Evolutionary conservation across 257 asterid genomes (phyloP).

Genomic region (Ajuga chamaepitys): DNA sequence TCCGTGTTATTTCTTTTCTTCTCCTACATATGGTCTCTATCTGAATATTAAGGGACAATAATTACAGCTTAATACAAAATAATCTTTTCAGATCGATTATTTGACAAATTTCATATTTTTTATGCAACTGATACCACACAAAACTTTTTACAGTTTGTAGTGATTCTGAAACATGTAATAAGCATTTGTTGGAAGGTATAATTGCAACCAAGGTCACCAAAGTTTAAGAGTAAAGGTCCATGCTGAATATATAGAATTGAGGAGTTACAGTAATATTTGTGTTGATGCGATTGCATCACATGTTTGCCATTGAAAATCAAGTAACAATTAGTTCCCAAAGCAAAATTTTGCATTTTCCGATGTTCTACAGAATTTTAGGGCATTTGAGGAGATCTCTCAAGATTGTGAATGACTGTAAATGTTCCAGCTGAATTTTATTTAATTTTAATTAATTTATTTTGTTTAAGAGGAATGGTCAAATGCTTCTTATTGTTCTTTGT

Average conservation of each 20-base stretch:
- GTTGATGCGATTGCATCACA: not conserved
- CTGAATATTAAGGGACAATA: not conserved
- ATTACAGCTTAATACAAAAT: not conserved
- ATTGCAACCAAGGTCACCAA: not conserved
- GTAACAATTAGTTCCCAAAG: not conserved
- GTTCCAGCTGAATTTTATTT: not conserved
- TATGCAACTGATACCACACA: not conserved
- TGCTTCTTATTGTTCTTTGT: not conserved
- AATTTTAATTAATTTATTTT: not conserved
- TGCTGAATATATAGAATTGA: not conserved
- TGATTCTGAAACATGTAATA: not conserved
- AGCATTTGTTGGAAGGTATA: not conserved
- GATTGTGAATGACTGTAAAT: not conserved
- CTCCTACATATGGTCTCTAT: not conserved
- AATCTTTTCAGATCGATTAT: not conserved
- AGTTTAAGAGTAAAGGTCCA: not conserved
- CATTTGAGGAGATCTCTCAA: not conserved
- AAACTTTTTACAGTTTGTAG: not conserved
- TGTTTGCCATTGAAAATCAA: not conserved
- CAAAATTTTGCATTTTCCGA: not conserved
- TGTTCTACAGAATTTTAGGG: not conserved
- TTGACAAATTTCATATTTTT: not conserved
- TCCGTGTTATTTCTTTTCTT: conserved; percentile 3
- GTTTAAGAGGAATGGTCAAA: not conserved
- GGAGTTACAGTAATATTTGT: not conserved